Evolutionary conservation across 129 eudicot species (phyloP), one percentile per base, ranked within the genome.

Genomic region (Mikania micrantha): DNA sequence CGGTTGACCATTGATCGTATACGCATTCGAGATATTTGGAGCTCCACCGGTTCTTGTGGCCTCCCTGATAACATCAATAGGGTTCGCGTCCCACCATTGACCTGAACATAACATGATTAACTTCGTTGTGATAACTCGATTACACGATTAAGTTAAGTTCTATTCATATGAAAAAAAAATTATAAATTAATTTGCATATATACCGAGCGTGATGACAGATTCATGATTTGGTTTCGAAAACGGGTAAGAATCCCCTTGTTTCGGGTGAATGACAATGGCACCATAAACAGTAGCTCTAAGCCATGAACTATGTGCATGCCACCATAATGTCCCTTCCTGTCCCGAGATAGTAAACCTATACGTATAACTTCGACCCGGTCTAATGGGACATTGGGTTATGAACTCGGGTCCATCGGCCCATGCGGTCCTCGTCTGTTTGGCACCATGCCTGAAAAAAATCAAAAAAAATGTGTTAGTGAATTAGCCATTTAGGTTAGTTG

Each of bases 241-340:
- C 2, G 98, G 96, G 71, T 84, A 88, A 5, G 95, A 73, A 6
- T 74, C 82, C 38, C 96, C 96, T 80, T 84, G 65, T 70, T 63
- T 82, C 2, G 98, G 98, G 52, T 58, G 95, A 77, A 92, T 84
- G 22, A 92, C 66, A 2, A 92, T 49, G 77, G 95, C 95, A 48
- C 98, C 96, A 61, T 92, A 92, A 32, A 92, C 95, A 2, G 98
- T 92, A 52, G 98, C 96, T 73, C 98, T 82, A 40, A 88, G 81
- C 96, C 96, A 92, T 54, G 98, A 91, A 71, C 97, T 91, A 72
- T 91, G 97, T 22, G 97, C 97, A 63, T 92, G 96, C 98, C 98
- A 92, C 98, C 98, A 91, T 13, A 91, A 82, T 11, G 97, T 92
- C 22, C 98, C 98, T 80, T 84, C 98, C 69, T 92, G 96, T 9